Evolutionary conservation across 140 eudicot genomes (phyloP), one percentile per base, ranked within the genome.

Genomic region (Erigeron philadelphicus): DNA sequence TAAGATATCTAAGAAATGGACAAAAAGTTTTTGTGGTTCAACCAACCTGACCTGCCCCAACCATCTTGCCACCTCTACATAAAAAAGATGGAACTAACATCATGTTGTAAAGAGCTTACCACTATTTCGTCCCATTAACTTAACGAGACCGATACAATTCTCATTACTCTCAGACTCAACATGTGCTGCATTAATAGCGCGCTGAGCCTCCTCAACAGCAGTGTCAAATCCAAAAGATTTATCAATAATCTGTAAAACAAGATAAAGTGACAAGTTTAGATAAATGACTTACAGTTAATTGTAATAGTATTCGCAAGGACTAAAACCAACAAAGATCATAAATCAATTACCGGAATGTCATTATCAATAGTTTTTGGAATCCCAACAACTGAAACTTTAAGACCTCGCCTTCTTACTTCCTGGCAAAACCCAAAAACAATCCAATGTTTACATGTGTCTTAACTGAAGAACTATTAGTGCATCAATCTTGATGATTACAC

Each of bases 161-260:
- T 86, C 98, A 12, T 68, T 66, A 79, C 98, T 92, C 55, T 85
- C 93, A 47, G 98, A 81, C 82, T 92, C 98, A 55, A 86, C 96
- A 70, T 92, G 98, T 31, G 98, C 96, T 64, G 98, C 96, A 78
- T 81, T 84, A 42, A 92, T 92, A 19, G 98, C 98, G 63, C 98
- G 96, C 45, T 92, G 93, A 61, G 98, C 98, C 80, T 92, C 98
- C 87, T 92, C 98, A 63, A 92, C 96, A 55, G 98, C 95, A 56
- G 95, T 84, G 70, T 92, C 98, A 72, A 92, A 92, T 50, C 98
- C 98, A 62, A 92, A 92, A 1, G 98, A 89, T 70, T 80, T 89
- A 79, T 92, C 98, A 61, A 92, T 92, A 53, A 92, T 80, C 96
- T 88, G 83, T 15, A 67, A 31, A 46, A 23, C 43, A 52, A 44